Percentiles rank a stretch among this genome's conserved stretches.
Evolutionary conservation across 129 eudicot genomes (phyloP).

Genomic region (Chrysanthemum lavandulifolium): DNA sequence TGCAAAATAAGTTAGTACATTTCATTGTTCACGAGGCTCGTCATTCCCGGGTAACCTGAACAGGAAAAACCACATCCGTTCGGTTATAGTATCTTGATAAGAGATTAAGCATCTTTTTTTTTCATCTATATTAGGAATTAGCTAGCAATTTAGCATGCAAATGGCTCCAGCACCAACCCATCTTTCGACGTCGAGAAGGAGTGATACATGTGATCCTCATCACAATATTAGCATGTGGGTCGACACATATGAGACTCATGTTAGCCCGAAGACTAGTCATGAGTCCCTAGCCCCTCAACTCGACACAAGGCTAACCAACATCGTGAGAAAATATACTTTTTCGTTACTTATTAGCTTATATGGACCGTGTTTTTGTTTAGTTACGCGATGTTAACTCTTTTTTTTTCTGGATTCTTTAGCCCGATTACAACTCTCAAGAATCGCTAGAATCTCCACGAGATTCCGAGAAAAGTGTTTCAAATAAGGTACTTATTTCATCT

Average conservation of each 20-base stretch:
- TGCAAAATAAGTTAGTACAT: neutral
- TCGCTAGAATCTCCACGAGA: slow-evolving; percentile 41
- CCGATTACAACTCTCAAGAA: slow-evolving; percentile 48
- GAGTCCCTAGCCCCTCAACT: slow-evolving; percentile 20
- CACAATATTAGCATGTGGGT: slow-evolving; percentile 57
- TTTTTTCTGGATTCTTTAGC: slow-evolving; percentile 23
- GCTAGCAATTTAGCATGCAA: slow-evolving; percentile 23
- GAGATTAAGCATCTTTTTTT: neutral
- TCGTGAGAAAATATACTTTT: slow-evolving; percentile 33
- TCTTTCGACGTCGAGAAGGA: slow-evolving; percentile 50
- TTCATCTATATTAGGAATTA: neutral
- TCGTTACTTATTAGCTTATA: neutral
- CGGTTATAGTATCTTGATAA: neutral
- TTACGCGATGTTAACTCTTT: neutral
- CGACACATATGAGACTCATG: slow-evolving; percentile 35
- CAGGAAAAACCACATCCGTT: too few species aligned
- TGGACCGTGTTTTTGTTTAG: neutral
- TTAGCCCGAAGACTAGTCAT: slow-evolving; percentile 35
- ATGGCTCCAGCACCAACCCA: slow-evolving; percentile 61
- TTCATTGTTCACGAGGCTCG: too few species aligned
- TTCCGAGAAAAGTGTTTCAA: slow-evolving; percentile 40
- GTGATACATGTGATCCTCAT: slow-evolving; percentile 52
- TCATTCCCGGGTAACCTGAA: too few species aligned
- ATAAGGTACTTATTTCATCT: slow-evolving; percentile 45
- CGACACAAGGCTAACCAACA: slow-evolving; percentile 37